Base-by-base conservation (phyloP, 1,284 basidiomycete genomes). In the Trametes polyzona region DNA sequence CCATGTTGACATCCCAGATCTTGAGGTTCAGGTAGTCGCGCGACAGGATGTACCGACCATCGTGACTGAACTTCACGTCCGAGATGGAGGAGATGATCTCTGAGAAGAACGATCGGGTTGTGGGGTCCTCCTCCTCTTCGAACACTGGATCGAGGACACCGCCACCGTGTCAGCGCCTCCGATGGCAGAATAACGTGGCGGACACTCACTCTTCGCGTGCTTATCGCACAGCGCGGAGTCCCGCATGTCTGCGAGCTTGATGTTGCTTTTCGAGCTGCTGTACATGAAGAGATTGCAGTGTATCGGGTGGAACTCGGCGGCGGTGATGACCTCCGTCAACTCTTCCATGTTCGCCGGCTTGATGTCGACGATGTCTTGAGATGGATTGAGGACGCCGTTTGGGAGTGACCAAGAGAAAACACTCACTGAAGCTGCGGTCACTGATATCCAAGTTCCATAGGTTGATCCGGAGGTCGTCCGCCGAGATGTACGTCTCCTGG, bases 301-400 rank as follows among this genome's bases (percentile, higher is more conserved):
- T 61, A 88, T 84, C 14, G 97, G 97, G 71, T 99, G 97, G 77
- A 99, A 99, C 76, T 99, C 97, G 55, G 97, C 95, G 4, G 96
- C 95, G 10, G 97, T 99, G 75, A 99, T 99, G 72, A 99, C 97
- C 74, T 99, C 97, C 14, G 97, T 99, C 52, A 99, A 82, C 74
- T 99, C 97, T 72, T 99, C 97, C 97, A 99, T 99, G 77, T 99
- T 99, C 69, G 95, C 90, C 0, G 97, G 97, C 74, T 99, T 99
- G 84, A 99, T 99, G 76, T 99, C 97, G 64, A 99, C 96, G 71
- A 99, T 98, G 78, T 99, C 96, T 98, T 69, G 21, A 29, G 29
- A n/a, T 44, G 24, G 24, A 32, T 52, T 27, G n/a, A 50, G 39
- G 1, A 47, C 29, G 23, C 3, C 4, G n/a, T 4, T 4, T 19